phyloP scores from a whole-genome alignment of 2,329 filamentous ascomycete species.

The Coniochaeta prunicola region DNA sequence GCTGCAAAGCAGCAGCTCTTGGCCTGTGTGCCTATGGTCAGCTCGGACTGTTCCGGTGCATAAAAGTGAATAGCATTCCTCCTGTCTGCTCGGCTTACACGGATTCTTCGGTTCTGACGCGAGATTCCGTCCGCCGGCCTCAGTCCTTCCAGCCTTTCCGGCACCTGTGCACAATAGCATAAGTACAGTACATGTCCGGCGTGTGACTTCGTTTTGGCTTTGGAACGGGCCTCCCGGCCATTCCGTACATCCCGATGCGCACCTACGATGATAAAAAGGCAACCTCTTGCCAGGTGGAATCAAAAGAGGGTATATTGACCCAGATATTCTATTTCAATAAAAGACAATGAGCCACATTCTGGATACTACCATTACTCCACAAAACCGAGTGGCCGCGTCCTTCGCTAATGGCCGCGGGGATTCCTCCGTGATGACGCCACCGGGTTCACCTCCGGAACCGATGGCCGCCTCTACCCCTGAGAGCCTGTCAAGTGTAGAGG shows the following conservation, averaged over 20 bases:
- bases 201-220: neutral
- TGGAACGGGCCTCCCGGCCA: neutral
- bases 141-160: neutral
- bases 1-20: neutral
- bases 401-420: neutral
- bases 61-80: neutral
- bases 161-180: neutral
- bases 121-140: neutral
- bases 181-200: neutral
- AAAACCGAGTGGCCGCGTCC: neutral
- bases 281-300: neutral
- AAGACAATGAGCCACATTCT: neutral
- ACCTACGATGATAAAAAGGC: neutral
- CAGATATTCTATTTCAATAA: neutral
- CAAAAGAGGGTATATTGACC: neutral
- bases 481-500: conserved; percentile 29
- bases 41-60: neutral
- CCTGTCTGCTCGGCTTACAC: neutral
- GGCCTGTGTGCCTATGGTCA: neutral
- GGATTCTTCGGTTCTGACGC: neutral
- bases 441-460: neutral
- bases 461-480: neutral
- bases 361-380: neutral
- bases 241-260: neutral
- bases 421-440: neutral